Evolutionary conservation across 352 stramenopile species (phyloP).

Genomic region (Globisporangium spinosum): DNA sequence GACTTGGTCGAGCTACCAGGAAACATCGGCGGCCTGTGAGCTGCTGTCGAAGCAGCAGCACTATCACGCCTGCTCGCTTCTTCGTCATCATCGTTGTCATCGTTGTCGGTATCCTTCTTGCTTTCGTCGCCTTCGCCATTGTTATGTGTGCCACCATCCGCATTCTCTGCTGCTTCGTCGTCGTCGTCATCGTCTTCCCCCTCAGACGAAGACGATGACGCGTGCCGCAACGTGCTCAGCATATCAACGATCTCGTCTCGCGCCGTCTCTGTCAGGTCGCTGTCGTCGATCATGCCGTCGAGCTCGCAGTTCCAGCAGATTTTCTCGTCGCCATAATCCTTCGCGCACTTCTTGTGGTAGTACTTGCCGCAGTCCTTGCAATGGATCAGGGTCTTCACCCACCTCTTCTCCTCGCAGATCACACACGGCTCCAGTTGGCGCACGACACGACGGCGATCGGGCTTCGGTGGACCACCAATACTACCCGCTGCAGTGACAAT

Average conservation of each 20-base stretch:
- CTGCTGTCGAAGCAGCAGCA: slow-evolving; percentile 3
- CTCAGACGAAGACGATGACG: slow-evolving; percentile 7
- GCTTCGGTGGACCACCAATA: slow-evolving; percentile 12
- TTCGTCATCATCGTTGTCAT: slow-evolving; percentile 5
- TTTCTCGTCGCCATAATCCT: slow-evolving; percentile 63
- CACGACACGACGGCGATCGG: slow-evolving; percentile 20
- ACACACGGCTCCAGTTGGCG: slow-evolving; percentile 46
- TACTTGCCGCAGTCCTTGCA: slow-evolving; percentile 57
- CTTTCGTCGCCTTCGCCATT: not conserved
- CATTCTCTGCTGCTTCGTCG: slow-evolving; percentile 1
- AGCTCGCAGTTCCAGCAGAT: slow-evolving; percentile 77
- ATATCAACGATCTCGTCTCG: slow-evolving; percentile 40
- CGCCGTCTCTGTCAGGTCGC: slow-evolving; percentile 52
- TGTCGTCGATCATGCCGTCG: slow-evolving; percentile 74
- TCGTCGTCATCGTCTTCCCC: slow-evolving; percentile 19
- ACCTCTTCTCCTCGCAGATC: slow-evolving; percentile 48
- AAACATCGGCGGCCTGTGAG: slow-evolving; percentile 12
- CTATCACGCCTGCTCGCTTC: not conserved
- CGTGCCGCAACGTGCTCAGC: slow-evolving; percentile 39
- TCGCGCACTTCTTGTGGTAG: slow-evolving; percentile 69
- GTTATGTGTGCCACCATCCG: not conserved
- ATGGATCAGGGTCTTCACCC: slow-evolving; percentile 32
- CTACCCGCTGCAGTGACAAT: not conserved
- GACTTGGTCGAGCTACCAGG: slow-evolving; percentile 24
- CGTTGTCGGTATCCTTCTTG: slow-evolving; percentile 8